phyloP scores from a whole-genome alignment of 2,329 filamentous ascomycete genomes.

The Falciphora oryzae region DNA sequence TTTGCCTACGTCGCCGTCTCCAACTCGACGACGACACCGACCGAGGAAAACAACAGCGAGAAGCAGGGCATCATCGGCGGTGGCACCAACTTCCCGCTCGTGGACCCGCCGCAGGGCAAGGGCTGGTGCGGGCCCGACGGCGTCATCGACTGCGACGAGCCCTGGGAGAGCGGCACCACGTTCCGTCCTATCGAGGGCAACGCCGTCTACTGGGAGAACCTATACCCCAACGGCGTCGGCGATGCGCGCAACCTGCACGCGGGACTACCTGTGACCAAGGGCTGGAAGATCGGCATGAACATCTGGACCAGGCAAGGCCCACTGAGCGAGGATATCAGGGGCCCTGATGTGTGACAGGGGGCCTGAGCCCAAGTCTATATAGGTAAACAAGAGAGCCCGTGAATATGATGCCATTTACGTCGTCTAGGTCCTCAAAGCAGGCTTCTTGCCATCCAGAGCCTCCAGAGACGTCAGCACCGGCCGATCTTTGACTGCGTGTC shows the following conservation, averaged over 20 bases:
- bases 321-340: conserved; percentile 28
- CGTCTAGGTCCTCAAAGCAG: neutral
- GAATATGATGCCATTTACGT: neutral
- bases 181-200: conserved; percentile 42
- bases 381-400: neutral
- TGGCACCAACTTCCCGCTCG: conserved; percentile 42
- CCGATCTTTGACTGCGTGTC: conserved; percentile 26
- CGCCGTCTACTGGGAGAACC: conserved; percentile 43
- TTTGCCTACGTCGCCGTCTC: conserved; percentile 39
- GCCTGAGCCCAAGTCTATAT: neutral
- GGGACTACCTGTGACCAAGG: conserved; percentile 38
- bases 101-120: conserved; percentile 30
- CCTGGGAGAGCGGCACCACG: conserved; percentile 40
- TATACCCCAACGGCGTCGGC: conserved; percentile 32
- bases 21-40: conserved; percentile 18
- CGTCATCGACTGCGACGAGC: conserved; percentile 42
- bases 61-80: conserved; percentile 26
- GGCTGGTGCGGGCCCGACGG: conserved; percentile 30
- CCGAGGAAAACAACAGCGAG: conserved; percentile 1
- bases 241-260: conserved; percentile 41
- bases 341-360: conserved; percentile 19
- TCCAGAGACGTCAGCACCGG: conserved; percentile 20
- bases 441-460: neutral
- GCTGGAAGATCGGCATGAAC: conserved; percentile 46
- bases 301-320: conserved; percentile 43